Percentiles rank a stretch among this genome's conserved stretches.
These are phyloP conservation scores for Solanum phureja DNA, from an alignment of 257 asterid genomes.

Conservation along the genomic window DNA sequence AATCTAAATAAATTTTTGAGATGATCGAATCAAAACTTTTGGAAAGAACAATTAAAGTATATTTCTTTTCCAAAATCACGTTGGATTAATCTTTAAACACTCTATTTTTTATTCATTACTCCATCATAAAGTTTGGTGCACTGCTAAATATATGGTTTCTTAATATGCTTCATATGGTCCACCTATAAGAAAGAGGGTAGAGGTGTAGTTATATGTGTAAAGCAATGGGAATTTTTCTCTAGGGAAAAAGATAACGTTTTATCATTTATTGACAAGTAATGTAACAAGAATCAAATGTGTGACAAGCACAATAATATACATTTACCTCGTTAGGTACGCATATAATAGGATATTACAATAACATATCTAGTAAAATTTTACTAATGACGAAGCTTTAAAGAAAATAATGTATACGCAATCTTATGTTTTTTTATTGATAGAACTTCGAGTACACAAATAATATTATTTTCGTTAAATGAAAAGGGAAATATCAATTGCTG, in stretches of 20 bases:
- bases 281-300: neutral
- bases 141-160: neutral
- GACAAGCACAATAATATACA: neutral
- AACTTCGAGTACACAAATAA: neutral
- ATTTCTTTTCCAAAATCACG: neutral
- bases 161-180: neutral
- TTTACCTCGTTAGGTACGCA: neutral
- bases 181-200: neutral
- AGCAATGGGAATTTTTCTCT: neutral
- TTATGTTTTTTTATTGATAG: no score
- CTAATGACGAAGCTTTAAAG: accelerated
- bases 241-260: neutral
- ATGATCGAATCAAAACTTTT: neutral
- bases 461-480: neutral
- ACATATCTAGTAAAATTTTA: neutral
- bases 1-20: neutral
- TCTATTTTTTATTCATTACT: neutral
- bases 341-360: neutral
- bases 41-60: neutral
- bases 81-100: neutral
- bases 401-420: neutral
- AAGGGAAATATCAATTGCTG: neutral
- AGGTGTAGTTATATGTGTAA: neutral
- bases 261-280: neutral
- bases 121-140: neutral